Percentiles rank a stretch among this genome's conserved stretches.
phyloP scores from a whole-genome alignment of 1,139 yeast species.

The Arxiozyma heterogenica region DNA sequence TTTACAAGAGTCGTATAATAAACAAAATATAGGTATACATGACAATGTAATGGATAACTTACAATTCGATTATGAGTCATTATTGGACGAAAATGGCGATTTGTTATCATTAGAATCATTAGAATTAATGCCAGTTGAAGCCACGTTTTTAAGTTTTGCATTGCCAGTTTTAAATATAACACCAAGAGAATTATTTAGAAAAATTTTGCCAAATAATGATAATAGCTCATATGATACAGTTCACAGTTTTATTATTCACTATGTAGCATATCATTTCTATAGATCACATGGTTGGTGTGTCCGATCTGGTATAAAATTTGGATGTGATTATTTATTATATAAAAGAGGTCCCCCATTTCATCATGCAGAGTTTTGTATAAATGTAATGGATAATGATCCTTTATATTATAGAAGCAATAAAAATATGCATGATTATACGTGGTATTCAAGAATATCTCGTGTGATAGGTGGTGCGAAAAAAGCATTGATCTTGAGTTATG shows the following conservation, averaged over 20 bases:
- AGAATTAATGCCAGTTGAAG: constrained; percentile 71
- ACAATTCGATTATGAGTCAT: constrained; percentile 37
- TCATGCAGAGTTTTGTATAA: constrained; percentile 79
- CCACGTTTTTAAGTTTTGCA: constrained; percentile 53
- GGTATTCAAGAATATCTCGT: constrained; percentile 52
- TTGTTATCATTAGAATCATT: constrained; percentile 50
- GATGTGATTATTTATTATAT: constrained; percentile 72
- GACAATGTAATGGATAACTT: constrained; percentile 5
- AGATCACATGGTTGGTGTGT: constrained; percentile 93
- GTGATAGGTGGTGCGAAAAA: constrained; percentile 86
- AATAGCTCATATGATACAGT: constrained; percentile 8
- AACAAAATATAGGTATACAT: neutral
- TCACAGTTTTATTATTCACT: constrained; percentile 28
- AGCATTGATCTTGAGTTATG: constrained; percentile 59
- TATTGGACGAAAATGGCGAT: constrained; percentile 34
- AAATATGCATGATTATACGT: constrained; percentile 22
- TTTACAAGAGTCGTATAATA: neutral
- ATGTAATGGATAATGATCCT: constrained; percentile 40
- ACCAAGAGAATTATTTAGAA: constrained; percentile 10
- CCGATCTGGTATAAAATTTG: constrained; percentile 84
- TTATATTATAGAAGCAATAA: constrained; percentile 1
- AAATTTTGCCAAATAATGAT: constrained; percentile 7
- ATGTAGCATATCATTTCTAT: constrained; percentile 77
- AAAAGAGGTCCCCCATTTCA: constrained; percentile 90
- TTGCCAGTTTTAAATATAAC: constrained; percentile 31